Evolutionary conservation across 805 yeast species (phyloP).

Genomic region (Priceomyces melissophilus): DNA sequence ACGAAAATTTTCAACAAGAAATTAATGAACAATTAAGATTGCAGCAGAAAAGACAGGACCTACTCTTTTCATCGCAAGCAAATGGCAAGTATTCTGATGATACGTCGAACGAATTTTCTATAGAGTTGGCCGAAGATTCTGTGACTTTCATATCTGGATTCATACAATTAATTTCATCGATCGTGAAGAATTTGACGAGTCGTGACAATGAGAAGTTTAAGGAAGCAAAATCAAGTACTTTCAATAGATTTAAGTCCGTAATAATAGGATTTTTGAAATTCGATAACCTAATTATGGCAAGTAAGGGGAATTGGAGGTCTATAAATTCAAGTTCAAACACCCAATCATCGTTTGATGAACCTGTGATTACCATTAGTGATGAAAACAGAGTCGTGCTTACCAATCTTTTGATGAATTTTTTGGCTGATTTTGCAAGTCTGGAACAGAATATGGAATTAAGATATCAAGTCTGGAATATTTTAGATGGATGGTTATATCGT

Average conservation of each 20-base stretch:
- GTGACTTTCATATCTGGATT: slow-evolving; percentile 71
- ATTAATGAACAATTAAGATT: slow-evolving; percentile 24
- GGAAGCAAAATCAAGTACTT: slow-evolving; percentile 25
- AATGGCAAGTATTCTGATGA: slow-evolving; percentile 18
- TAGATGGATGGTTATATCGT: slow-evolving; percentile 69
- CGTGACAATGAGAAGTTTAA: slow-evolving; percentile 19
- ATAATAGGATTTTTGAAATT: slow-evolving; percentile 34
- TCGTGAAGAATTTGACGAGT: slow-evolving; percentile 25
- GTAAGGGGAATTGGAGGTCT: slow-evolving; percentile 9
- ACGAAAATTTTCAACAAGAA: slow-evolving; percentile 35
- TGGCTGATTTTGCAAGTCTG: slow-evolving; percentile 51
- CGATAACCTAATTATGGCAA: slow-evolving; percentile 31
- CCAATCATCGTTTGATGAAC: slow-evolving; percentile 13
- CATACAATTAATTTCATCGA: slow-evolving; percentile 53
- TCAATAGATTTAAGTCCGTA: slow-evolving; percentile 31
- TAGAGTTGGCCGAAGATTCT: slow-evolving; percentile 77
- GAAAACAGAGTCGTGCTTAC: slow-evolving; percentile 33
- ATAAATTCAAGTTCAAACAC: slow-evolving; percentile 4
- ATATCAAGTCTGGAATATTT: slow-evolving; percentile 57
- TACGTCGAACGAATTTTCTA: slow-evolving; percentile 30
- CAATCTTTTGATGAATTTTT: slow-evolving; percentile 46
- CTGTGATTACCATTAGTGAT: slow-evolving; percentile 26
- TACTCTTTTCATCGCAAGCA: slow-evolving; percentile 18
- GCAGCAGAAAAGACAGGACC: slow-evolving; percentile 35
- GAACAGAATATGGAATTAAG: slow-evolving; percentile 30